These are phyloP conservation scores for Paraphoma sp. DNA, from an alignment of 2,329 filamentous ascomycete species.

Conservation along the genomic window DNA sequence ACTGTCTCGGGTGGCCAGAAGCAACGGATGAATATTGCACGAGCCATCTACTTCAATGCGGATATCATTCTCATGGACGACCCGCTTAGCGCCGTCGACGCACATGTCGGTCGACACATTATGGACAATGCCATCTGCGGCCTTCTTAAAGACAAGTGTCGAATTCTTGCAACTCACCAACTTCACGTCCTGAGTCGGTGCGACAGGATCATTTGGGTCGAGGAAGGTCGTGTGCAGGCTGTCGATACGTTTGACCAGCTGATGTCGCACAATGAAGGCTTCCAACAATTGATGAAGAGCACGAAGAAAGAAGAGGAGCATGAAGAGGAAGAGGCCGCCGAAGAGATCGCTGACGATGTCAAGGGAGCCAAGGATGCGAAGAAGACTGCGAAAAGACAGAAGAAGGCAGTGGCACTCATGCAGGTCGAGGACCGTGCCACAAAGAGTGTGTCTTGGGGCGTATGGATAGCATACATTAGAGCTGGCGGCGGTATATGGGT, in stretches of 20 bases:
- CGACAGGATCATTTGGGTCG: constrained; percentile 93
- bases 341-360: constrained; percentile 58
- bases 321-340: constrained; percentile 59
- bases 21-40: constrained; percentile 91
- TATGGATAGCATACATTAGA: constrained; percentile 78
- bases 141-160: constrained; percentile 84
- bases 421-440: constrained; percentile 75
- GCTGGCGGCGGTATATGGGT: constrained; percentile 76
- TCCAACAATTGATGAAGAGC: constrained; percentile 82
- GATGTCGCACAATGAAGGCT: constrained; percentile 78
- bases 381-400: constrained; percentile 50
- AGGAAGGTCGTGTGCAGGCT: constrained; percentile 81
- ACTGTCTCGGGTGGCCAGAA: constrained; percentile 96
- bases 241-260: constrained; percentile 90
- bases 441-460: constrained; percentile 77
- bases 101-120: constrained; percentile 71
- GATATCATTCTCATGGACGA: constrained; percentile 71
- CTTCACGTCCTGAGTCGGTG: constrained; percentile 90
- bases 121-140: constrained; percentile 95
- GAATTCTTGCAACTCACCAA: constrained; percentile 93
- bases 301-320: constrained; percentile 69
- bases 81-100: constrained; percentile 64
- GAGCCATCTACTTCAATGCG: constrained; percentile 71
- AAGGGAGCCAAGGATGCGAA: constrained; percentile 51
- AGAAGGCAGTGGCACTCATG: constrained; percentile 69